Conservation (phyloP, 495 filamentous ascomycete genomes). For the Parachaetomium inaequale region DNA sequence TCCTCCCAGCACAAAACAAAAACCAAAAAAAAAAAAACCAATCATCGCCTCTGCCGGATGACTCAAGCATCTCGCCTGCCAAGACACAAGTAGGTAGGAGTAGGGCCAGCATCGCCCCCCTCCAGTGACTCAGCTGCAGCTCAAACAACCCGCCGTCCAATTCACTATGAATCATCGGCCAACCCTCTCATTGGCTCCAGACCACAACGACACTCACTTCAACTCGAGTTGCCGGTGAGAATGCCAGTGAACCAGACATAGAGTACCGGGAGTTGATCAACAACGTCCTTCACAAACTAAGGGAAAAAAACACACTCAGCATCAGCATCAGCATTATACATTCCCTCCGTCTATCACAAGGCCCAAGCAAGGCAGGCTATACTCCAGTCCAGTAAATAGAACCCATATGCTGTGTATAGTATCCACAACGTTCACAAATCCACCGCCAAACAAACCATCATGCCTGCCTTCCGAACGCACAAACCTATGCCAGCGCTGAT, state of each 20-base stretch:
- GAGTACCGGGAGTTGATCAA: no score
- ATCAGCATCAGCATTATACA: no score
- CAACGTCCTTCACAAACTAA: no score
- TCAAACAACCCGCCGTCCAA: background rate
- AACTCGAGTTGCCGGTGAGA: background rate
- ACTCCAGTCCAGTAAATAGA: no score
- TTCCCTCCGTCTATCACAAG: no score
- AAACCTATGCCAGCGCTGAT: background rate
- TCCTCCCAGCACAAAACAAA: background rate
- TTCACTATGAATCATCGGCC: conserved; percentile 24
- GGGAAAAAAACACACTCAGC: no score
- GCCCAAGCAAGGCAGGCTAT: no score
- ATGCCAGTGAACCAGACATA: no score
- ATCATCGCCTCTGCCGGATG: background rate
- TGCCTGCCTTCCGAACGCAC: no score
- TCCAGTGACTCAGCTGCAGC: conserved; percentile 6
- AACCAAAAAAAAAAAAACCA: no score
- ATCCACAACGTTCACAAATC: no score
- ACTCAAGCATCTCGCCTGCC: background rate
- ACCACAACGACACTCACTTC: background rate
- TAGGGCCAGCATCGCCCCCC: background rate
- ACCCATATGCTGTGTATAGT: background rate
- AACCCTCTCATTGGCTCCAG: conserved; percentile 2
- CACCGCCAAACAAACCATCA: no score
- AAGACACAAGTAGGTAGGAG: background rate